phyloP scores from a whole-genome alignment of 164 flowering plant genomes.

The Aristolochia fimbriata region DNA sequence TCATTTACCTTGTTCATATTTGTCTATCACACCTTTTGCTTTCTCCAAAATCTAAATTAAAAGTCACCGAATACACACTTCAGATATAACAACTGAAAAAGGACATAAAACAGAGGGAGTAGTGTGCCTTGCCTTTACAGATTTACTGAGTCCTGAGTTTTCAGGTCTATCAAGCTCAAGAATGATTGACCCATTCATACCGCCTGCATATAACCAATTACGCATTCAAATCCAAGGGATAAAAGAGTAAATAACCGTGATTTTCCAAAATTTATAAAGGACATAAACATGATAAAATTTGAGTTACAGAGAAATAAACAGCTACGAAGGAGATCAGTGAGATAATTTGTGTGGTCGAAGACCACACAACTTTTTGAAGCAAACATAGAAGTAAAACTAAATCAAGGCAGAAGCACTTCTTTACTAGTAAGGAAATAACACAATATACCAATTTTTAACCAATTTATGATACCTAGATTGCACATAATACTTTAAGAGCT shows the following conservation, averaged over 20 bases:
- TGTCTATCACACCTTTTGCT: slow-evolving; percentile 60
- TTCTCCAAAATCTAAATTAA: slow-evolving; percentile 60
- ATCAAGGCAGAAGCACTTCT: too few species aligned
- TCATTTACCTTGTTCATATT: slow-evolving; percentile 39
- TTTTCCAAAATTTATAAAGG: not conserved
- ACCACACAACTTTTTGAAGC: too few species aligned
- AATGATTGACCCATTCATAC: slow-evolving; percentile 91
- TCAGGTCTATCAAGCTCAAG: slow-evolving; percentile 88
- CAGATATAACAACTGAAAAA: slow-evolving; percentile 12
- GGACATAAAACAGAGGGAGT: too few species aligned
- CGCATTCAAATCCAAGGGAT: not conserved
- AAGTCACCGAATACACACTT: slow-evolving; percentile 26
- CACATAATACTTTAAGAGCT: too few species aligned
- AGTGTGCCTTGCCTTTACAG: slow-evolving; percentile 53
- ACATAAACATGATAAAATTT: not conserved
- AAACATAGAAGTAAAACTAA: too few species aligned
- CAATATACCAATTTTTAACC: too few species aligned
- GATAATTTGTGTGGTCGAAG: too few species aligned
- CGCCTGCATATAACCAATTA: slow-evolving; percentile 46
- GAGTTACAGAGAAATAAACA: not conserved
- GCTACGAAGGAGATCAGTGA: too few species aligned
- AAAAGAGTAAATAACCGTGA: too few species aligned
- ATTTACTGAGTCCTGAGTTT: slow-evolving; percentile 66
- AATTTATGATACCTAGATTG: too few species aligned
- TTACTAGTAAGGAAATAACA: too few species aligned